Conservation (phyloP, 2,329 filamentous ascomycete genomes). For the Lachnellula hyalina region DNA sequence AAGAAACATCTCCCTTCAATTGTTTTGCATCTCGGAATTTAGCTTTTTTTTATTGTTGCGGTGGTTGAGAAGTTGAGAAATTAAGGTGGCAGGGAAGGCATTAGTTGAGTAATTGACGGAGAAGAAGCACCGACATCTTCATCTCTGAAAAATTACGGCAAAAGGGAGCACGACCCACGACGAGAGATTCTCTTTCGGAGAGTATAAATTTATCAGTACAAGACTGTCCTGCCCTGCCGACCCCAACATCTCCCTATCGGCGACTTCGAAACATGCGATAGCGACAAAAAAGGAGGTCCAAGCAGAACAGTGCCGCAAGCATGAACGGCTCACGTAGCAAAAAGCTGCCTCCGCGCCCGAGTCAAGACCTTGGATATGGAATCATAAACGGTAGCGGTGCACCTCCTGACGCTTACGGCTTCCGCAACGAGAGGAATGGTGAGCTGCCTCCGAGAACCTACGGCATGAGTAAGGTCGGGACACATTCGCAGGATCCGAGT, state of each 20-base stretch:
- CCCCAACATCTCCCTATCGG: background rate
- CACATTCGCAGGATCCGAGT: constrained; percentile 30
- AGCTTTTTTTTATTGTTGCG: too few species aligned
- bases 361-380: constrained; percentile 18
- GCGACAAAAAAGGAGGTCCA: background rate
- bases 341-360: constrained; percentile 16
- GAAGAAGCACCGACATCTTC: background rate
- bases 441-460: constrained; percentile 8
- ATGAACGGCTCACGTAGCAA: constrained; percentile 13
- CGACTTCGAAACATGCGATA: constrained; percentile 6
- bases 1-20: too few species aligned
- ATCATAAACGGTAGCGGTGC: constrained; percentile 1
- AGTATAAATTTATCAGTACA: background rate
- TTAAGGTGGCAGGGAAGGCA: background rate
- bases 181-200: background rate
- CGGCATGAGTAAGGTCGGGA: constrained; percentile 8
- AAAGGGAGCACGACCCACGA: background rate
- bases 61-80: background rate
- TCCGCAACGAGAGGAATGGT: constrained; percentile 9
- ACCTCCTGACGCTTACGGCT: constrained; percentile 10
- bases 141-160: background rate
- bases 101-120: background rate
- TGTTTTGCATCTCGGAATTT: too few species aligned
- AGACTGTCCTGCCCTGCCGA: background rate
- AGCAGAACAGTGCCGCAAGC: background rate